Base-by-base conservation (phyloP, 129 eudicot genomes). In the Saussurea involucrata region DNA sequence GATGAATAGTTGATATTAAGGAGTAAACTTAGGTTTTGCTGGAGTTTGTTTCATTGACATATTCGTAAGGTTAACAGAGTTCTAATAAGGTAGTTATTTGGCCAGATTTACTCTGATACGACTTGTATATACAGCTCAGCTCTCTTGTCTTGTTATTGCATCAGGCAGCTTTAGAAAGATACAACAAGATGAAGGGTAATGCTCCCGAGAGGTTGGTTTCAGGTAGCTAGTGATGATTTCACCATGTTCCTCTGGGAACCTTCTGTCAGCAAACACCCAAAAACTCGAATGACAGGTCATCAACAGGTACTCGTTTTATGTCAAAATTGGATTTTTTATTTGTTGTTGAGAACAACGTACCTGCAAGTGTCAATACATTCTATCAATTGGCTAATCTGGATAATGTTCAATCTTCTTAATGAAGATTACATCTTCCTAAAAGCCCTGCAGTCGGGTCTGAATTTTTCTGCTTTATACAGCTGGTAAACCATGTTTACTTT, bases 201-300 rank as follows among this genome's bases (percentile, higher is more conserved):
- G 94, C 90, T 44, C 97, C 97, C 24, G 98, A 95, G 76, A 86
- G 98, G 70, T 85, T 95, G 80, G 98, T 95, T 60, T 95, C 98
- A 46, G 97, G 98, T 15, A 89, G 97, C 97, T 15, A 89, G 97
- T 60, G 98, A 95, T 82, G 98, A 95, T 76, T 95, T 95, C 72
- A 95, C 98, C 85, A 95, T 95, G 98, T 95, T 91, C 68, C 85
- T 95, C 8, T 95, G 98, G 98, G 98, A 95, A 76, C 98, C 98
- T 67, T 80, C 88, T 77, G 87, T 86, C 60, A 87, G 96, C 84
- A 95, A 95, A 79, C 96, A 91, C 70, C 98, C 93, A 21, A 95
- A 91, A 85, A 78, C 96, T 78, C 92, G 98, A 69, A 91, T 95
- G 98, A 91, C 98, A 25, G 98, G 98, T 74, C 98, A 95, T 84